A percentile compares a stretch with the other conserved stretches of the same genome.
Evolutionary conservation across 2,329 filamentous ascomycete species (phyloP).

Genomic region (Ophiocordyceps robertsii): DNA sequence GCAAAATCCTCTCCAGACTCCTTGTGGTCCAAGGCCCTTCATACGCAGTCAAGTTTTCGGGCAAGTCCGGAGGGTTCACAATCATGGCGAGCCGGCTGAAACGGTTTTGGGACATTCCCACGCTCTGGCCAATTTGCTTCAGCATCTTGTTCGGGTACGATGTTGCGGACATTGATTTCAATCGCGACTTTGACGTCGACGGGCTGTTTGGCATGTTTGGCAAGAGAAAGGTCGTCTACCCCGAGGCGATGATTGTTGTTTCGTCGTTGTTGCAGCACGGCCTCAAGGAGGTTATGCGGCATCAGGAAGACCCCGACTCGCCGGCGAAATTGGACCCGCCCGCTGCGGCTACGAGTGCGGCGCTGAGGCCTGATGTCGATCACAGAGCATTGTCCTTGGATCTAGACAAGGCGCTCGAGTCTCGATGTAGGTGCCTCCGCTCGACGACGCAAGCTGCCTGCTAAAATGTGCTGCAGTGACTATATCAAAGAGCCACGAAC

Average conservation of each 20-base stretch:
- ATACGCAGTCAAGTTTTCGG: conserved; percentile 74
- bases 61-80: conserved; percentile 74
- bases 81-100: conserved; percentile 74
- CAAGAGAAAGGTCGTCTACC: conserved; percentile 53
- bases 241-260: conserved; percentile 69
- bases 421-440: conserved; percentile 28
- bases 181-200: conserved; percentile 59
- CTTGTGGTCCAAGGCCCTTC: conserved; percentile 67
- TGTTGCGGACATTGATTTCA: conserved; percentile 59
- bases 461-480: conserved; percentile 9
- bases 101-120: conserved; percentile 77
- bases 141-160: conserved; percentile 79
- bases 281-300: conserved; percentile 53
- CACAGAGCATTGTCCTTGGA: conserved; percentile 51
- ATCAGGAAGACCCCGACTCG: conserved; percentile 46
- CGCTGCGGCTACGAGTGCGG: neutral
- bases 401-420: conserved; percentile 44
- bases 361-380: conserved; percentile 5
- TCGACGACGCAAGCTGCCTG: neutral
- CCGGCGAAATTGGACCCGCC: conserved; percentile 19
- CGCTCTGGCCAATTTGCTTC: conserved; percentile 79
- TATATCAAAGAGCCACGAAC: conserved; percentile 27
- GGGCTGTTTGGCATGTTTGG: conserved; percentile 64
- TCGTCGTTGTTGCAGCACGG: conserved; percentile 80
- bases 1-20: conserved; percentile 71